A percentile compares a stretch with the other conserved stretches of the same genome.
Conservation (phyloP, 2,329 filamentous ascomycete species). For the Sporothrix variecibatus region DNA sequence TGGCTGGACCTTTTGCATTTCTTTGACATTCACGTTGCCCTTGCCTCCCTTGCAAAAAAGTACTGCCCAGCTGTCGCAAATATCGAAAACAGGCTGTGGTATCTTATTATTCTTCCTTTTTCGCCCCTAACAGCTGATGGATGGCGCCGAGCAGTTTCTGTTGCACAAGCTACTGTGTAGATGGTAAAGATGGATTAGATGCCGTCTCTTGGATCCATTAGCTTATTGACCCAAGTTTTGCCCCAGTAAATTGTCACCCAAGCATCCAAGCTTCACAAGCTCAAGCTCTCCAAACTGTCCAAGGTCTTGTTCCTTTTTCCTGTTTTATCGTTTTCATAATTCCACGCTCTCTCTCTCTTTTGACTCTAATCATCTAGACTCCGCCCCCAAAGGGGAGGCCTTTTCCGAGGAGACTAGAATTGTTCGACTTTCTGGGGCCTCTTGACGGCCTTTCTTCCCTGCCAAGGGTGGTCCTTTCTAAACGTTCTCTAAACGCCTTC, state of each 20-base stretch:
- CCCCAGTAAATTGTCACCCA: too few relatives aligned
- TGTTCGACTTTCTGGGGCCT: neutral
- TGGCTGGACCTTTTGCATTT: neutral
- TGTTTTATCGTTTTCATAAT: neutral
- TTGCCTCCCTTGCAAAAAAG: neutral
- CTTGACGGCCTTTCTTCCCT: too few relatives aligned
- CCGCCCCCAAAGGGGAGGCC: neutral
- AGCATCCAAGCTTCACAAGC: too few relatives aligned
- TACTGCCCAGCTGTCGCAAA: too few relatives aligned
- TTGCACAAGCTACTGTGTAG: too few relatives aligned
- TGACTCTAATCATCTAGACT: too few relatives aligned
- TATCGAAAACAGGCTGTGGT: too few relatives aligned
- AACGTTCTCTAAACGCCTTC: too few relatives aligned
- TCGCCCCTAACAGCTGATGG: neutral
- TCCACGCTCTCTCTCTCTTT: neutral
- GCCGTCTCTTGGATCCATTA: too few relatives aligned
- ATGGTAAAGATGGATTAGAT: too few relatives aligned
- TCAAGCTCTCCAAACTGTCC: neutral
- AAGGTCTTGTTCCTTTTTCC: neutral
- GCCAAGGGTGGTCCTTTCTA: neutral
- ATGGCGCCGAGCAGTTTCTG: too few relatives aligned
- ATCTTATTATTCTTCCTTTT: neutral
- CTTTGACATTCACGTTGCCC: neutral
- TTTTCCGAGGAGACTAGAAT: neutral
- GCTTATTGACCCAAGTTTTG: too few relatives aligned